Conservation (phyloP, 1,284 basidiomycete genomes). For the Cryptococcus amylolentus region DNA sequence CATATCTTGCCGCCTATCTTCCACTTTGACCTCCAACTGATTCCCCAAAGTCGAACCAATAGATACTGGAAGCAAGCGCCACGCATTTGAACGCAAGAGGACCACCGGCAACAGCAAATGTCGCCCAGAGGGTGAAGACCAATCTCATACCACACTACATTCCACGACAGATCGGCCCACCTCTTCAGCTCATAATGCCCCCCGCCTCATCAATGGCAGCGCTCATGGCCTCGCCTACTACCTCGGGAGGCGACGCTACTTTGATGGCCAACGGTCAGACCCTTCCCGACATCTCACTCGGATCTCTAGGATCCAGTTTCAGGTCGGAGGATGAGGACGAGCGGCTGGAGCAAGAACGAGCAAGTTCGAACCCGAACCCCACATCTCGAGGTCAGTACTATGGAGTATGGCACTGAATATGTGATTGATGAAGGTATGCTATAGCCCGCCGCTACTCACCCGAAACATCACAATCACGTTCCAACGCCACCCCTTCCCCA, state of each 20-base stretch:
- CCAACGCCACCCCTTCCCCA: conserved; percentile 23
- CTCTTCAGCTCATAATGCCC: conserved; percentile 20
- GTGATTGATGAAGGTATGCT: not conserved
- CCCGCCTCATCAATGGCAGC: conserved; percentile 34
- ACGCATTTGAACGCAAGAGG: not conserved
- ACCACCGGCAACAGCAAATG: too few relatives aligned
- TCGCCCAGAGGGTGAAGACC: too few relatives aligned
- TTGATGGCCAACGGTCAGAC: conserved; percentile 33
- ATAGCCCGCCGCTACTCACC: conserved; percentile 14
- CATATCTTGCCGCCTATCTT: too few relatives aligned
- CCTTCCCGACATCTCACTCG: conserved; percentile 47
- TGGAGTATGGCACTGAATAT: not conserved
- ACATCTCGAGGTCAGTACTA: not conserved
- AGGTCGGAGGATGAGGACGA: conserved; percentile 36
- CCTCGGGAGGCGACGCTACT: conserved; percentile 35
- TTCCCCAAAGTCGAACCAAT: too few relatives aligned
- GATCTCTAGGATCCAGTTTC: conserved; percentile 46
- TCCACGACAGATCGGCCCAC: not conserved
- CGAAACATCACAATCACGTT: conserved; percentile 22
- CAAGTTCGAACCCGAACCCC: not conserved
- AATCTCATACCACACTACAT: too few relatives aligned
- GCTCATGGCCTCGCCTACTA: conserved; percentile 37
- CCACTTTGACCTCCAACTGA: too few relatives aligned
- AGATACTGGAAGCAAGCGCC: too few relatives aligned
- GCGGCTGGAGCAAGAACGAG: not conserved